Evolutionary conservation across 192 early-diverging fungal genomes (phyloP).

Genomic region (Backusella parvicylindrica): DNA sequence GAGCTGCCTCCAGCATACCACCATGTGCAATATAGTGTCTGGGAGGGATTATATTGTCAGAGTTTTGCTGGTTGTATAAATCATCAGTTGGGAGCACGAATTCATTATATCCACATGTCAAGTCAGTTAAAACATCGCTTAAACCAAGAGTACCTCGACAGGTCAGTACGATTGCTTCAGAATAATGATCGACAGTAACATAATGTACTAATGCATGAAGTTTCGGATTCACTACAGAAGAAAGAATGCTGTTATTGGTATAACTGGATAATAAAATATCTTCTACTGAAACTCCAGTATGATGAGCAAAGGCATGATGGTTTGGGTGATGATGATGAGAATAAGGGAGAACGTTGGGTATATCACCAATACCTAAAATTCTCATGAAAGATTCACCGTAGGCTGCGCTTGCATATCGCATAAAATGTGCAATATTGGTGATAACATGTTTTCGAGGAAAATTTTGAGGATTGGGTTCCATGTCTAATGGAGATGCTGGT

Average conservation of each 20-base stretch:
- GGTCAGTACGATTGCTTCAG: constrained; percentile 72
- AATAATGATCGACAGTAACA: constrained; percentile 79
- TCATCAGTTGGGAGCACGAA: constrained; percentile 38
- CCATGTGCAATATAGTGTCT: constrained; percentile 65
- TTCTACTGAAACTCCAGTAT: constrained; percentile 69
- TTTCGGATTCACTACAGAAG: neutral
- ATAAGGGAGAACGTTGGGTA: constrained; percentile 35
- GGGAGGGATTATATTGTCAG: constrained; percentile 6
- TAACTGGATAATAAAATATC: constrained; percentile 73
- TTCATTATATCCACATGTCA: constrained; percentile 74
- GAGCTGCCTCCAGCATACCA: constrained; percentile 84
- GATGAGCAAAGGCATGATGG: constrained; percentile 69
- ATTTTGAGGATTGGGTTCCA: constrained; percentile 40
- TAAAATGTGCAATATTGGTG: constrained; percentile 65
- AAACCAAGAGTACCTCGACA: constrained; percentile 87
- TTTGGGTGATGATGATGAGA: constrained; percentile 12
- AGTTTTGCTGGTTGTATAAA: constrained; percentile 15
- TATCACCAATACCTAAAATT: constrained; percentile 60
- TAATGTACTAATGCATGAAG: constrained; percentile 74
- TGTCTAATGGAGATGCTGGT: constrained; percentile 4
- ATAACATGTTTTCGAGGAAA: constrained; percentile 57
- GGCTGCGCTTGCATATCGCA: constrained; percentile 64
- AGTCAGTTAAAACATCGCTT: constrained; percentile 84
- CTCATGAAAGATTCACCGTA: constrained; percentile 76
- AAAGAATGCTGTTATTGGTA: constrained; percentile 40